Conservation (phyloP, 331 rosid genomes). For the Pyrus hybrid region DNA sequence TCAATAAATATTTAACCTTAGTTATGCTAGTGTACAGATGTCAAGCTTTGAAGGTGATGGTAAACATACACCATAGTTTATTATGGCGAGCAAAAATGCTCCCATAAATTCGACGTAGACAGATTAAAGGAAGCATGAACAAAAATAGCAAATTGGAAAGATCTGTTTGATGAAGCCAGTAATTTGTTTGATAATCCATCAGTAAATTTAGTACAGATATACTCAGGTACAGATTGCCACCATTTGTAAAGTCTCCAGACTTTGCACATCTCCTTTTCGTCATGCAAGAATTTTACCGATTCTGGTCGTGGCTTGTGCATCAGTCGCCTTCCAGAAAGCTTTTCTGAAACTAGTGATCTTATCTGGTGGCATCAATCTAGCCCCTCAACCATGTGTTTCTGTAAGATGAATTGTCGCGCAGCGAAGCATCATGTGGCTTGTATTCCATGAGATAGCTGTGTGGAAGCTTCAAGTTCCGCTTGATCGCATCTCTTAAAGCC, state of each 20-base stretch:
- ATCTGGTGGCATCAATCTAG: slow-evolving; percentile 10
- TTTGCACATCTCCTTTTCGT: not conserved
- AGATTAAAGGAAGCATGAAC: not conserved
- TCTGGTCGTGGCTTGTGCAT: not conserved
- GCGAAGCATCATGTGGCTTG: slow-evolving; percentile 88
- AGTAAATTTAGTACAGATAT: not conserved
- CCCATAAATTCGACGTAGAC: too few species aligned
- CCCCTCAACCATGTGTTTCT: too few species aligned
- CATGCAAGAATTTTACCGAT: not conserved
- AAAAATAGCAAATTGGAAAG: not conserved
- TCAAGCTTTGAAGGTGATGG: too few species aligned
- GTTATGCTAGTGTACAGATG: too few species aligned
- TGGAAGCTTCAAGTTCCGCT: slow-evolving; percentile 91
- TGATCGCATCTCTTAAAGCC: slow-evolving; percentile 85
- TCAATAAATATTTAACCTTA: too few species aligned
- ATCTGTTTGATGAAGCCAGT: not conserved
- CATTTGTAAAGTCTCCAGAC: not conserved
- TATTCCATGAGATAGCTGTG: slow-evolving; percentile 86
- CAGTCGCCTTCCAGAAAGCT: not conserved
- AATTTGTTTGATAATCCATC: not conserved
- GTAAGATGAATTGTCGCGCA: slow-evolving; percentile 89
- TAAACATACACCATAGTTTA: too few species aligned
- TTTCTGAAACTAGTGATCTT: not conserved
- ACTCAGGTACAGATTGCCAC: not conserved
- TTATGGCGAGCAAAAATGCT: too few species aligned